A percentile compares a stretch with the other conserved stretches of the same genome.
These are phyloP conservation scores for Podaxis carcinomalis DNA, from an alignment of 768 basidiomycete genomes.

Conservation along the genomic window DNA sequence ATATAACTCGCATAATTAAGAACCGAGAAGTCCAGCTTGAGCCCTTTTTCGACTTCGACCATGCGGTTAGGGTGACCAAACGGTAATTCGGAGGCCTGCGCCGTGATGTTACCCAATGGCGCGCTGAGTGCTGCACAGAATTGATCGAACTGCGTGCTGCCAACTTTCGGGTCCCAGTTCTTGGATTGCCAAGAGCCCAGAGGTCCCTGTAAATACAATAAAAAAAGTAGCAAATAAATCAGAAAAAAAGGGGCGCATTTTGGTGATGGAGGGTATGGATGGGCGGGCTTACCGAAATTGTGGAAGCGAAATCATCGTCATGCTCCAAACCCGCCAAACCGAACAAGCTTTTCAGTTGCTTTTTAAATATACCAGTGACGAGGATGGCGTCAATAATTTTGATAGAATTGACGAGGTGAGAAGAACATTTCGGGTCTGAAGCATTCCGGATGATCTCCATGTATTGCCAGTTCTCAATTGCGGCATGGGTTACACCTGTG, in stretches of 20 bases:
- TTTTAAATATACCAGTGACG: constrained; percentile 38
- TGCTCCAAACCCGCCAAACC: constrained; percentile 65
- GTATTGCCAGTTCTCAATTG: constrained; percentile 82
- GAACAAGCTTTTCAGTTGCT: constrained; percentile 66
- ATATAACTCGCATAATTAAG: constrained; percentile 78
- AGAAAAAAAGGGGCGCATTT: not conserved
- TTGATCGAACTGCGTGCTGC: constrained; percentile 57
- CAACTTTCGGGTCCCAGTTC: constrained; percentile 80
- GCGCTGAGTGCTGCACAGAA: constrained; percentile 60
- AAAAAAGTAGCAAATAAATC: not conserved
- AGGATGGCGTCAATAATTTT: constrained; percentile 61
- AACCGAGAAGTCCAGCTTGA: constrained; percentile 54
- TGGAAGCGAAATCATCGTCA: constrained; percentile 74
- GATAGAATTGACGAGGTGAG: constrained; percentile 54
- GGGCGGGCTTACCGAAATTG: constrained; percentile 51
- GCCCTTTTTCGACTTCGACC: constrained; percentile 39
- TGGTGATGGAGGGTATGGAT: constrained; percentile 5
- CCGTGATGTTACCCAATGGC: constrained; percentile 29
- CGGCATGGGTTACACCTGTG: constrained; percentile 80
- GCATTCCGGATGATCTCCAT: constrained; percentile 75
- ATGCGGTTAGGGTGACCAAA: constrained; percentile 47
- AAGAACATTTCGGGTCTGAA: constrained; percentile 60
- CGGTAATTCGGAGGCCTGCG: constrained; percentile 33
- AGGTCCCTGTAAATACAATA: constrained; percentile 27
- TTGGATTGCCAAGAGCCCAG: constrained; percentile 77